Conservation (phyloP, 73 alveolate genomes). For the Paramecium sonneborni region DNA sequence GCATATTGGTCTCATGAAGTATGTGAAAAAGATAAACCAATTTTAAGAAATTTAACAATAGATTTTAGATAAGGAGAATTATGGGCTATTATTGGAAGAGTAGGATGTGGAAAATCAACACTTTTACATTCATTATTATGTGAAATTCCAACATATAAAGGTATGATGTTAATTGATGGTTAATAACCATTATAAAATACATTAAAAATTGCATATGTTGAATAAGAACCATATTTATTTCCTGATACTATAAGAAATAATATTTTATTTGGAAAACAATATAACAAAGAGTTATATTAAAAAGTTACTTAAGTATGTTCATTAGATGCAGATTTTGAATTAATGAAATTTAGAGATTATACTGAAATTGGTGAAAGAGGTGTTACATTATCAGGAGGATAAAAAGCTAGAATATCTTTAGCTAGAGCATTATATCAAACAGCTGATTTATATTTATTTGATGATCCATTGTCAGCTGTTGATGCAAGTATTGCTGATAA, state of each 20-base stretch:
- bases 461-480: slow-evolving; percentile 81
- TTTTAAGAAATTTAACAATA: slow-evolving; percentile 65
- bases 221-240: slow-evolving; percentile 54
- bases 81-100: slow-evolving; percentile 74
- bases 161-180: slow-evolving; percentile 1
- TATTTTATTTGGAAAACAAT: slow-evolving; percentile 74
- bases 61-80: slow-evolving; percentile 69
- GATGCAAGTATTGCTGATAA: slow-evolving; percentile 74
- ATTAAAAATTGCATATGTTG: slow-evolving; percentile 28
- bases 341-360: slow-evolving; percentile 72
- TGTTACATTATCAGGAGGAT: slow-evolving; percentile 82
- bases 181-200: neutral
- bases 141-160: slow-evolving; percentile 58
- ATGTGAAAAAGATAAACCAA: slow-evolving; percentile 31
- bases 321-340: slow-evolving; percentile 71
- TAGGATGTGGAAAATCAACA: slow-evolving; percentile 85
- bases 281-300: slow-evolving; percentile 71
- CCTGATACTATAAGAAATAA: slow-evolving; percentile 66
- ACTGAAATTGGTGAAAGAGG: slow-evolving; percentile 91
- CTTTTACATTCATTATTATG: slow-evolving; percentile 71
- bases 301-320: slow-evolving; percentile 71
- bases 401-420: slow-evolving; percentile 81
- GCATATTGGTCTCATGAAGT: slow-evolving; percentile 39
- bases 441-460: slow-evolving; percentile 76
- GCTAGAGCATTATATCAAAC: slow-evolving; percentile 87